Evolutionary conservation across 192 early-diverging fungal species (phyloP), one percentile per base, ranked within the genome.

Genomic region (Phycomyces blakesleeanus): DNA sequence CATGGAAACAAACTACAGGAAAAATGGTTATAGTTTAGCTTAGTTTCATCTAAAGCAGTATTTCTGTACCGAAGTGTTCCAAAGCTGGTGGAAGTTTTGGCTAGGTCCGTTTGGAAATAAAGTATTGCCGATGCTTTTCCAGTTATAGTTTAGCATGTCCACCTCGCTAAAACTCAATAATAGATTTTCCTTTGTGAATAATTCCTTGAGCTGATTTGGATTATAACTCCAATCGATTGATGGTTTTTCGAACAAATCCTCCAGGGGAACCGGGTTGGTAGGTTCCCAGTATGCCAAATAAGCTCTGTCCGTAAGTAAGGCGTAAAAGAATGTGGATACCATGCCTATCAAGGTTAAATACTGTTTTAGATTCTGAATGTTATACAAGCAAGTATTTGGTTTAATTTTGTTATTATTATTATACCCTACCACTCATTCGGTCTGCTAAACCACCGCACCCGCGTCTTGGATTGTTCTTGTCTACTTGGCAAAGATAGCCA

Each of bases 371-470:
- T 20, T 51, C 25, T 58, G 57, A n/a, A n/a, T n/a, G n/a, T n/a
- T n/a, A n/a, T n/a, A n/a, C 5, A 37, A 51, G 3, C 18, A 26
- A n/a, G n/a, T n/a, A n/a, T n/a, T n/a, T n/a, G n/a, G n/a, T n/a
- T n/a, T n/a, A n/a, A n/a, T n/a, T n/a, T n/a, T 18, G 49, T 66
- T 34, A n/a, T n/a, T n/a, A n/a, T n/a, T n/a, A n/a, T 49, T 34
- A 2, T n/a, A 22, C 9, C 51, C 52, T 72, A 72, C 75, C 70
- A 40, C 26, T 66, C 63, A 72, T 66, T 14, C 75, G 50, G 53
- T 76, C 70, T 18, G 75, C 70, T 6, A 76, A 56, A 18, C 75
- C 75, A 24, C 75, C 75, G 40, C 75, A 76, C 25, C 67, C 66
- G 41, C 26, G 40, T 38, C 56, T 44, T 9, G 51, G 63, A 29